Percentiles rank a stretch among this genome's conserved stretches.
Conservation (phyloP, 2,329 filamentous ascomycete species). For the Ascomycota sp. region DNA sequence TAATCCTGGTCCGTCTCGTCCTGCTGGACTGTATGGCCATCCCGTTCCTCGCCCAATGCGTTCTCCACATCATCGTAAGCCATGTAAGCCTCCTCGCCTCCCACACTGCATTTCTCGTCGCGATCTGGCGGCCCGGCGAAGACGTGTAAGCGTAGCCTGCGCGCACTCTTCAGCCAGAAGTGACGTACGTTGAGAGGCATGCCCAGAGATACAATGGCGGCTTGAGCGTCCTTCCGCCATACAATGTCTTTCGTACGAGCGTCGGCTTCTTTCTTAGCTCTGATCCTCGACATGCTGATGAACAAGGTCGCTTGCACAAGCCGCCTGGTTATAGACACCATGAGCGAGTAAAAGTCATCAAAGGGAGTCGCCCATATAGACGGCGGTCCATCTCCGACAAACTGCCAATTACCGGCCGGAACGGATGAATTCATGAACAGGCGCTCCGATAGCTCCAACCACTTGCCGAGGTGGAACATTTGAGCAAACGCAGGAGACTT, state of each 20-base stretch:
- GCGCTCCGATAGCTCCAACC: constrained; percentile 41
- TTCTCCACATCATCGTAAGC: constrained; percentile 23
- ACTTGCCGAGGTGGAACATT: constrained; percentile 37
- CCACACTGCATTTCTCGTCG: too few species aligned
- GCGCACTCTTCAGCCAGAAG: constrained; percentile 27
- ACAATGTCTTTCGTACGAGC: constrained; percentile 14
- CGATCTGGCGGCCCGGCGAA: constrained; percentile 13
- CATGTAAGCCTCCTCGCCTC: constrained; percentile 14
- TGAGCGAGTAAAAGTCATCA: constrained; percentile 52
- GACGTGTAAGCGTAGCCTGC: constrained; percentile 28
- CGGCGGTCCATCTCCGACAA: constrained; percentile 38
- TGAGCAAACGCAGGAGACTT: constrained; percentile 24
- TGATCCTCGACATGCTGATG: constrained; percentile 47
- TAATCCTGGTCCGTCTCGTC: too few species aligned
- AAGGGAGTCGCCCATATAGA: constrained; percentile 56
- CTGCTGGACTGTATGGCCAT: constrained; percentile 2
- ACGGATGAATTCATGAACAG: constrained; percentile 57
- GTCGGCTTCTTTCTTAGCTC: constrained; percentile 20
- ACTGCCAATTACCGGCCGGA: constrained; percentile 46
- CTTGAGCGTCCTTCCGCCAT: constrained; percentile 23
- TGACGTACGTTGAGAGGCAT: constrained; percentile 15
- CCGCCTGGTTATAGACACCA: constrained; percentile 45
- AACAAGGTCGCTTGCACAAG: constrained; percentile 50
- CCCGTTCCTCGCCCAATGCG: constrained; percentile 7
- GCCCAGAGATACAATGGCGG: constrained; percentile 26